These are phyloP conservation scores for Arctium minus DNA, from an alignment of 129 eudicot species.

Conservation along the genomic window DNA sequence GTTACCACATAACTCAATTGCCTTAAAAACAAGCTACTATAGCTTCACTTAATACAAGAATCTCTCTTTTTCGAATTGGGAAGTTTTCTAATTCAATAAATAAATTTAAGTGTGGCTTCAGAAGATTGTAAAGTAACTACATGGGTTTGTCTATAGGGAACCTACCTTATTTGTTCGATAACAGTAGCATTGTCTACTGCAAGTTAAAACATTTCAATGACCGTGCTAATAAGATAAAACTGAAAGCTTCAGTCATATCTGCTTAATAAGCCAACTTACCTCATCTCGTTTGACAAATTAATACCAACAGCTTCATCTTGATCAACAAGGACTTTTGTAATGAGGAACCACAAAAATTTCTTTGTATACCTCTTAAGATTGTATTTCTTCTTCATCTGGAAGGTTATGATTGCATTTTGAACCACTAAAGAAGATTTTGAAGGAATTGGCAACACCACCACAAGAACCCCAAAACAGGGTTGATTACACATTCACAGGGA, in stretches of 20 bases:
- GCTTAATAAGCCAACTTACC: conserved; percentile 36
- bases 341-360: no score
- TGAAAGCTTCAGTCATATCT: background rate
- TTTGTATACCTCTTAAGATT: no score
- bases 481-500: no score
- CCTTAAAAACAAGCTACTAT: background rate
- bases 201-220: conserved; percentile 23
- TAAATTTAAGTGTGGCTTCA: background rate
- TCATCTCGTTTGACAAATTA: conserved; percentile 87
- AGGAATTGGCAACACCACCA: no score
- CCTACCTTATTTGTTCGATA: conserved; percentile 84
- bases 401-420: no score
- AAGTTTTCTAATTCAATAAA: background rate
- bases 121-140: background rate
- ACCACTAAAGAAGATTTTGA: no score
- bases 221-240: conserved; percentile 9
- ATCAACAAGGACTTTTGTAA: no score
- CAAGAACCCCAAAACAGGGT: no score
- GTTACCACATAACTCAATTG: background rate
- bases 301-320: no score
- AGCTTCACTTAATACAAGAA: no score
- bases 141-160: background rate
- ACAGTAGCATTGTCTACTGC: conserved; percentile 69
- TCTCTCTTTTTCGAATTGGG: no score
- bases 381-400: no score